Evolutionary conservation across 805 yeast species (phyloP).

Genomic region (Hermanozyma aechmeae): DNA sequence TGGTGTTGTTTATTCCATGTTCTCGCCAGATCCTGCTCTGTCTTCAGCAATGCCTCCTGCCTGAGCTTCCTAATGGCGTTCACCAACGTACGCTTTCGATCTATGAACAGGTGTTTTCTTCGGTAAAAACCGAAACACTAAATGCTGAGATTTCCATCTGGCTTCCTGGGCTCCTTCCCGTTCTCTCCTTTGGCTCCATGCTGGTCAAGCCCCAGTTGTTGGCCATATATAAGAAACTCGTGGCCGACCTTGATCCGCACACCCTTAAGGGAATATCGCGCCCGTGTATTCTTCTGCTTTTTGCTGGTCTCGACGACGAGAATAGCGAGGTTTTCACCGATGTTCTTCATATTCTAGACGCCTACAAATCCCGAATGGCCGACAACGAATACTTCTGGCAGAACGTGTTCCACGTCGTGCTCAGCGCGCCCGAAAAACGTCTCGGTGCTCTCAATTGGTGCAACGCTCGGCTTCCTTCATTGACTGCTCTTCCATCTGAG

Average conservation of each 20-base stretch:
- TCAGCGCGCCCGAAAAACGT: constrained; percentile 71
- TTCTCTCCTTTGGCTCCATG: constrained; percentile 82
- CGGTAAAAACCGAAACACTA: constrained; percentile 47
- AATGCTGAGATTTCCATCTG: constrained; percentile 57
- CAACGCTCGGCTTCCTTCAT: constrained; percentile 52
- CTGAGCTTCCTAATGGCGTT: constrained; percentile 88
- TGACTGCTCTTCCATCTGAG: constrained; percentile 19
- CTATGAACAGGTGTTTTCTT: constrained; percentile 60
- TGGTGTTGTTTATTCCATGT: constrained; percentile 51
- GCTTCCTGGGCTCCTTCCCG: constrained; percentile 89
- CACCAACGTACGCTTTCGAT: constrained; percentile 81
- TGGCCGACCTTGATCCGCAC: constrained; percentile 23
- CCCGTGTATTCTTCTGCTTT: constrained; percentile 63
- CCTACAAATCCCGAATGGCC: constrained; percentile 43
- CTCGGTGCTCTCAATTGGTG: constrained; percentile 81
- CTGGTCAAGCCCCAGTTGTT: constrained; percentile 76
- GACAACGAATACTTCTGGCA: constrained; percentile 85
- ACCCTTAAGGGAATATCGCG: constrained; percentile 46
- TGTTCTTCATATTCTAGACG: constrained; percentile 50
- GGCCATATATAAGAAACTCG: constrained; percentile 45
- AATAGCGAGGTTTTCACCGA: constrained; percentile 71
- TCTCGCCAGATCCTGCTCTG: constrained; percentile 58
- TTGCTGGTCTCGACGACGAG: constrained; percentile 91
- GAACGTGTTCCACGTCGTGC: constrained; percentile 61
- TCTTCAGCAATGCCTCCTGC: constrained; percentile 70